These are phyloP conservation scores for Coemansia sp. DNA, from an alignment of 192 early-diverging fungal genomes.

Conservation along the genomic window DNA sequence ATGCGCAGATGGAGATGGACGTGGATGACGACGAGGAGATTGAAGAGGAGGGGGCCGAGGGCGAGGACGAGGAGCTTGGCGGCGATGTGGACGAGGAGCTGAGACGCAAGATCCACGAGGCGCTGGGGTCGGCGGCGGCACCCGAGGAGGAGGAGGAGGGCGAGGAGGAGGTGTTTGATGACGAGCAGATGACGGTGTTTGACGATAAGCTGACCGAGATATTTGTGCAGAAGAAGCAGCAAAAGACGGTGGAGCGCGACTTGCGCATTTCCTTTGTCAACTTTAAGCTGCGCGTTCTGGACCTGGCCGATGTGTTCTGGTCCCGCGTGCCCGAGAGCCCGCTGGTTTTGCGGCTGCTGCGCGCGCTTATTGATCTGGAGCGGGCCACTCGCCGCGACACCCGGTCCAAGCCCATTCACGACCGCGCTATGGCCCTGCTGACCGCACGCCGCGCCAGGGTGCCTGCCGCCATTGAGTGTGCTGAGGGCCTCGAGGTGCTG, in stretches of 20 bases:
- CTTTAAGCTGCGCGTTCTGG: constrained; percentile 88
- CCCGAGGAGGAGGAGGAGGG: constrained; percentile 26
- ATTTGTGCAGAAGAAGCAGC: constrained; percentile 78
- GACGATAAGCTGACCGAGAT: constrained; percentile 93
- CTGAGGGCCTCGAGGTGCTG: constrained; percentile 61
- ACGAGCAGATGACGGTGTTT: constrained; percentile 86
- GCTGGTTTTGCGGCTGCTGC: constrained; percentile 69
- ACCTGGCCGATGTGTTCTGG: constrained; percentile 77
- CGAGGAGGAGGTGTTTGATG: constrained; percentile 65
- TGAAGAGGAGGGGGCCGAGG: constrained; percentile 56
- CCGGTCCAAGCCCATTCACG: constrained; percentile 63
- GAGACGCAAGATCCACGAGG: constrained; percentile 66
- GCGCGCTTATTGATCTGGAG: constrained; percentile 66
- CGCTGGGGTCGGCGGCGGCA: constrained; percentile 51
- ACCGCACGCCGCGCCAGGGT: constrained; percentile 62
- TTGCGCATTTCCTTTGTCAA: constrained; percentile 76
- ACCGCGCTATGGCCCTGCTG: constrained; percentile 66
- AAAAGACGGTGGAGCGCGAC: constrained; percentile 80
- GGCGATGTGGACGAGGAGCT: constrained; percentile 74
- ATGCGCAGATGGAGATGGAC: constrained; percentile 49
- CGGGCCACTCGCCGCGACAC: constrained; percentile 55
- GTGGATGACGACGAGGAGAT: constrained; percentile 49
- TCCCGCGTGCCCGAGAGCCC: constrained; percentile 63
- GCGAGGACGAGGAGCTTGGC: constrained; percentile 42
- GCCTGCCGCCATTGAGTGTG: constrained; percentile 57